Evolutionary conservation across 2,329 filamentous ascomycete genomes (phyloP).

Genomic region (Fusarium phyllophilum): DNA sequence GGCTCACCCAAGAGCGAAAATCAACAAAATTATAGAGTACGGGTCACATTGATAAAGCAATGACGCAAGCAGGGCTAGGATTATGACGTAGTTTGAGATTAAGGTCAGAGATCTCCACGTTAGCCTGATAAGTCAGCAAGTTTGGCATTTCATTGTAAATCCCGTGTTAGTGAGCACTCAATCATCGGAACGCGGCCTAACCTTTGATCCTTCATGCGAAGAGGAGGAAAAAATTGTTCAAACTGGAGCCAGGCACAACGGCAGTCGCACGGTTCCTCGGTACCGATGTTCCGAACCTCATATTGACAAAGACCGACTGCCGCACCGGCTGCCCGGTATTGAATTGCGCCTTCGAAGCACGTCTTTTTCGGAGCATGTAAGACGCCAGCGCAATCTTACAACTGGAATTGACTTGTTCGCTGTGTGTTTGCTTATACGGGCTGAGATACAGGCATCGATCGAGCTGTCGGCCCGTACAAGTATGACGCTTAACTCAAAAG

Average conservation of each 20-base stretch:
- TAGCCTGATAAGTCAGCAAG: conserved; percentile 12
- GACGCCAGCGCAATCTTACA: background rate
- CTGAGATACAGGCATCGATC: background rate
- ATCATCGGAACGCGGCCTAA: conserved; percentile 9
- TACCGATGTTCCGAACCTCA: conserved; percentile 28
- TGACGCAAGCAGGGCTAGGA: conserved; percentile 18
- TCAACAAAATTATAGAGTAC: background rate
- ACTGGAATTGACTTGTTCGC: background rate
- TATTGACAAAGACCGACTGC: conserved; percentile 22
- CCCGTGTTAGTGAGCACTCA: background rate
- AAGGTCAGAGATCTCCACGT: background rate
- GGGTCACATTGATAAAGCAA: conserved; percentile 13
- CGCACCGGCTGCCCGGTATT: conserved; percentile 16
- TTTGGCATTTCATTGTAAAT: background rate
- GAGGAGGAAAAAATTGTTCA: conserved; percentile 12
- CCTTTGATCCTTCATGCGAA: conserved; percentile 11
- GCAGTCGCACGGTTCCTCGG: conserved; percentile 37
- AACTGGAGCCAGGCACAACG: conserved; percentile 6
- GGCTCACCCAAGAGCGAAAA: background rate
- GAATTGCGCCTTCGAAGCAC: conserved; percentile 6
- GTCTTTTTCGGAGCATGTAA: background rate
- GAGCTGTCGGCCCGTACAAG: background rate
- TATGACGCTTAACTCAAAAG: background rate
- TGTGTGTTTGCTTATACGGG: background rate
- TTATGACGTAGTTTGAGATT: conserved; percentile 21